These are phyloP conservation scores for Luvunga scandens DNA, from an alignment of 345 rosid species.

Conservation along the genomic window DNA sequence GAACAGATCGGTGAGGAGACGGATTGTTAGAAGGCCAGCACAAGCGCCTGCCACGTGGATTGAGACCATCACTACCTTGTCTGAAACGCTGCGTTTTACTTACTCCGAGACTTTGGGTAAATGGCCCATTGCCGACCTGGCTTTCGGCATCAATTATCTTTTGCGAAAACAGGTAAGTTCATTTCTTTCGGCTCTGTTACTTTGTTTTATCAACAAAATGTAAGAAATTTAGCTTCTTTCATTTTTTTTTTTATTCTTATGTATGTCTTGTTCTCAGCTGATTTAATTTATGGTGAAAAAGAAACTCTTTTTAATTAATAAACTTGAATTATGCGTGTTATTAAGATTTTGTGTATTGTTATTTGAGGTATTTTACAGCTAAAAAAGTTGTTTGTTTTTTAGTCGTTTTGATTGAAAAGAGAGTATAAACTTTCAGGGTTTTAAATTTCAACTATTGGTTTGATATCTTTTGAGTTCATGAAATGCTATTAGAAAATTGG, in stretches of 20 bases:
- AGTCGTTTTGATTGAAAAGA: background rate
- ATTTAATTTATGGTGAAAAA: background rate
- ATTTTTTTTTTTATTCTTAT: background rate
- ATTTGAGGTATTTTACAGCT: background rate
- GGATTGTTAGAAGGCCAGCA: slow-evolving; percentile 69
- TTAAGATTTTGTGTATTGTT: background rate
- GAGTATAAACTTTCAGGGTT: background rate
- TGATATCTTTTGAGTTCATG: background rate
- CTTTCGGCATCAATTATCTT: slow-evolving; percentile 91
- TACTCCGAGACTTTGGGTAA: slow-evolving; percentile 95
- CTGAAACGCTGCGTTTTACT: slow-evolving; percentile 87
- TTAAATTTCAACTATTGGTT: background rate
- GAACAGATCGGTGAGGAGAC: slow-evolving; percentile 60
- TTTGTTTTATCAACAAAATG: background rate
- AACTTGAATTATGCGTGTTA: background rate
- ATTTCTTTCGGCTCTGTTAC: background rate
- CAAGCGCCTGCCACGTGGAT: slow-evolving; percentile 96
- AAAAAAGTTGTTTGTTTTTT: background rate
- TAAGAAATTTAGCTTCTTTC: background rate
- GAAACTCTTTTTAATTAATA: background rate
- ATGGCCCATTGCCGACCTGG: slow-evolving; percentile 97
- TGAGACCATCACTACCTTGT: slow-evolving; percentile 77
- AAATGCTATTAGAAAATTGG: background rate
- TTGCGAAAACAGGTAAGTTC: slow-evolving; percentile 79
- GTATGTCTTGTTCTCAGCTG: background rate